phyloP scores from a whole-genome alignment of 306 rosid species.

The Pyrus bretschneideri region DNA sequence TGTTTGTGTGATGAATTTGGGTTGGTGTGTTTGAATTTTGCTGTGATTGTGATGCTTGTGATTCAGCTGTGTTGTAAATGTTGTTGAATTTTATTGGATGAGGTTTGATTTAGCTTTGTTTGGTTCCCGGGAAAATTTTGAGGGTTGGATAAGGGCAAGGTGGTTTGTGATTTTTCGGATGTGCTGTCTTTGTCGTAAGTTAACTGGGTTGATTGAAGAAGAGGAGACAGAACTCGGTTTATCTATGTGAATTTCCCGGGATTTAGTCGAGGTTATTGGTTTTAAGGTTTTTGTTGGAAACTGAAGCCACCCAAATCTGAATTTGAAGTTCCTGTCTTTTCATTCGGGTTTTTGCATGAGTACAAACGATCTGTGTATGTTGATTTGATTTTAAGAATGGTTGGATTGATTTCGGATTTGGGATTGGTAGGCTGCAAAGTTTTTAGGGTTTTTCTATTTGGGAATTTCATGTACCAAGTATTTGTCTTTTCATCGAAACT shows the following conservation, averaged over 20 bases:
- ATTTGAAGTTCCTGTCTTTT: neutral
- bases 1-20: neutral
- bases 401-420: neutral
- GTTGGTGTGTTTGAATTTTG: constrained; percentile 4
- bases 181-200: constrained; percentile 1
- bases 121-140: constrained; percentile 4
- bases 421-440: neutral
- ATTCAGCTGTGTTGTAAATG: neutral
- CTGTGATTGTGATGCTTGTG: constrained; percentile 7
- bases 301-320: neutral
- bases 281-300: neutral
- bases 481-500: neutral
- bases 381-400: neutral
- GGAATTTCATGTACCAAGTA: neutral
- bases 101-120: constrained; percentile 3
- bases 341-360: neutral
- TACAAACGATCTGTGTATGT: neutral
- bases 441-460: neutral
- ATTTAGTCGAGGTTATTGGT: constrained; percentile 13
- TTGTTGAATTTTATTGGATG: constrained; percentile 32
- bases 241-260: constrained; percentile 6
- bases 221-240: neutral
- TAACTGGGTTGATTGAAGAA: neutral
- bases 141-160: constrained; percentile 20
- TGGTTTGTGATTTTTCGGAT: constrained; percentile 15